A percentile compares a stretch with the other conserved stretches of the same genome.
Conservation (phyloP, 441 rosid species). For the Flueggea neowawraea region DNA sequence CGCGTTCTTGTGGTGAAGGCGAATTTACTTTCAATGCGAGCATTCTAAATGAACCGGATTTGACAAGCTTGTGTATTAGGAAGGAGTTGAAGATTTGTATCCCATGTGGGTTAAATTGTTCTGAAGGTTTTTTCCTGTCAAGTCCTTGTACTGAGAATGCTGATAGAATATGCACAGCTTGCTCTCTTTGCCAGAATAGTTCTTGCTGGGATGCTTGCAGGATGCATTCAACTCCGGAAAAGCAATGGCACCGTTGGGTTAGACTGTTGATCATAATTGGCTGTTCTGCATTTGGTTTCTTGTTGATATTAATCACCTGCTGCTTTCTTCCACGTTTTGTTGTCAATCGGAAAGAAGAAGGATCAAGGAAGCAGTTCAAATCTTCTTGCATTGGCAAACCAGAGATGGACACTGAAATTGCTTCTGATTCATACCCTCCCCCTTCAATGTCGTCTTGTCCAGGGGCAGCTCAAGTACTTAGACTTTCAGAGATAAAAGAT, state of each 20-base stretch:
- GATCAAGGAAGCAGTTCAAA: conserved; percentile 34
- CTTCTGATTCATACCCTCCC: conserved; percentile 31
- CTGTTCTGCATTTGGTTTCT: conserved; percentile 35
- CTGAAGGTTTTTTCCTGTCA: conserved; percentile 75
- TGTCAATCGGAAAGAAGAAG: conserved; percentile 29
- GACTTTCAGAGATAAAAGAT: conserved; percentile 84
- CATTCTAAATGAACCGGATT: conserved; percentile 63
- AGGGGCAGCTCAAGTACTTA: conserved; percentile 64
- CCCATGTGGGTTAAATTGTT: conserved; percentile 77
- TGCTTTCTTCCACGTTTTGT: conserved; percentile 43
- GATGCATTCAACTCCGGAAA: conserved; percentile 22
- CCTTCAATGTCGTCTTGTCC: conserved; percentile 40
- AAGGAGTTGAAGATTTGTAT: conserved; percentile 66
- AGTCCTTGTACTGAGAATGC: conserved; percentile 62
- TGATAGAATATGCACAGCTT: conserved; percentile 74
- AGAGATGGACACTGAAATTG: conserved; percentile 38
- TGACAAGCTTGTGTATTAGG: conserved; percentile 65
- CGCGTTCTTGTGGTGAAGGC: conserved; percentile 43
- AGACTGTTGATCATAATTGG: conserved; percentile 40
- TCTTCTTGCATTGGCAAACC: conserved; percentile 52
- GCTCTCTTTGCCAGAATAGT: conserved; percentile 94
- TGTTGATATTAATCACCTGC: conserved; percentile 41
- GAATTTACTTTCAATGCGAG: conserved; percentile 90
- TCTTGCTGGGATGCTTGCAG: conserved; percentile 73
- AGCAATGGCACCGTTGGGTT: conserved; percentile 41